Percentiles rank a stretch among this genome's conserved stretches.
Conservation (phyloP, 2,329 filamentous ascomycete species). For the Stylonectria norvegica region DNA sequence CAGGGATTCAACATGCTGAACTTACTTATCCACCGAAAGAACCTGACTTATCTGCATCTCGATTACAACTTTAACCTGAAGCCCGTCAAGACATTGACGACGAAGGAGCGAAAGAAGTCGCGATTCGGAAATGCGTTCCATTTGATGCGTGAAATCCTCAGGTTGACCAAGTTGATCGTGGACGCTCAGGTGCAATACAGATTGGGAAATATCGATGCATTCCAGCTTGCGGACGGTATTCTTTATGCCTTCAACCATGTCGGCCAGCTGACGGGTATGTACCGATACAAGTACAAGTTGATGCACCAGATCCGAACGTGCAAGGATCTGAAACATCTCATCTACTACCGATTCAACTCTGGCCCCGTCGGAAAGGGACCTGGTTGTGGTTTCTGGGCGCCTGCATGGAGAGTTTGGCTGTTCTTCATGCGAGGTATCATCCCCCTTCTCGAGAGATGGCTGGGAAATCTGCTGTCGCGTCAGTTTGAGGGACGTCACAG, state of each 20-base stretch:
- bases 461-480: slow-evolving; percentile 91
- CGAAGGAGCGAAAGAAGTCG: slow-evolving; percentile 98
- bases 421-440: slow-evolving; percentile 99
- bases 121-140: slow-evolving; percentile 99
- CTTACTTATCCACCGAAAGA: slow-evolving; percentile 94
- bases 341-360: slow-evolving; percentile 98
- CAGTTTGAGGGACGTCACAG: slow-evolving; percentile 98
- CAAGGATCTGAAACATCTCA: slow-evolving; percentile 98
- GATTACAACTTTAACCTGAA: slow-evolving; percentile 99
- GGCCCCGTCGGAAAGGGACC: slow-evolving; percentile 96
- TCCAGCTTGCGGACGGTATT: slow-evolving; percentile 96
- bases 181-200: slow-evolving; percentile 98
- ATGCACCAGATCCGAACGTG: slow-evolving; percentile 99
- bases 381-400: slow-evolving; percentile 98
- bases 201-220: slow-evolving; percentile 95
- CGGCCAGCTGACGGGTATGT: slow-evolving; percentile 97
- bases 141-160: slow-evolving; percentile 94
- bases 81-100: slow-evolving; percentile 96
- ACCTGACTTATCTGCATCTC: slow-evolving; percentile 94
- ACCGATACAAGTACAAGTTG: slow-evolving; percentile 99
- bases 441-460: slow-evolving; percentile 91
- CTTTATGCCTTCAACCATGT: slow-evolving; percentile 99
- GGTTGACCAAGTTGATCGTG: slow-evolving; percentile 94
- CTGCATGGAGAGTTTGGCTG: slow-evolving; percentile 97
- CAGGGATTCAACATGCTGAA: slow-evolving; percentile 99